phyloP scores from a whole-genome alignment of 805 yeast species.

The Yamadazyma sp. region DNA sequence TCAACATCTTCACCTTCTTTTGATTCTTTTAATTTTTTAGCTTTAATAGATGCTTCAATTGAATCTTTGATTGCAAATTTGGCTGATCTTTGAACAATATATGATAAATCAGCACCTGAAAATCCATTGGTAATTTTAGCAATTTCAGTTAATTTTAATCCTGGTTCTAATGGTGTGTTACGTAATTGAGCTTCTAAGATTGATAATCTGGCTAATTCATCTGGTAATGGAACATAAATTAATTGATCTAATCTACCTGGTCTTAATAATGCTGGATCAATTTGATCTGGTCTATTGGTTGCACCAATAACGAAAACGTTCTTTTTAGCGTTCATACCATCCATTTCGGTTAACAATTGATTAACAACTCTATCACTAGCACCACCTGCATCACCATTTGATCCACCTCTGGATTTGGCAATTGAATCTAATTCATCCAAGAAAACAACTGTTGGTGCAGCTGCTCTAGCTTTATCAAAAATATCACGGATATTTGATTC shows the following conservation, averaged over 20 bases:
- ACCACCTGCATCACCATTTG: slow-evolving; percentile 90
- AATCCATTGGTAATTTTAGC: slow-evolving; percentile 96
- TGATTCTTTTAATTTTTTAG: slow-evolving; percentile 31
- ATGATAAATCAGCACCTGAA: slow-evolving; percentile 98
- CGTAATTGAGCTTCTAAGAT: slow-evolving; percentile 94
- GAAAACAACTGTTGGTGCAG: slow-evolving; percentile 98
- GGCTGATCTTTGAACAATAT: slow-evolving; percentile 98
- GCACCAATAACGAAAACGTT: slow-evolving; percentile 99
- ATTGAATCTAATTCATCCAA: slow-evolving; percentile 97
- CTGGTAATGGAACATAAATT: slow-evolving; percentile 98
- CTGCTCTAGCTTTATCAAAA: slow-evolving; percentile 97
- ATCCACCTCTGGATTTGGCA: slow-evolving; percentile 95
- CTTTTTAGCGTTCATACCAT: slow-evolving; percentile 99
- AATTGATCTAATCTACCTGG: slow-evolving; percentile 99
- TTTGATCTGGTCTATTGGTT: slow-evolving; percentile 98
- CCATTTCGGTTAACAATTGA: slow-evolving; percentile 96
- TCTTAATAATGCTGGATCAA: slow-evolving; percentile 96
- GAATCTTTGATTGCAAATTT: slow-evolving; percentile 98
- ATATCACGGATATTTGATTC: slow-evolving; percentile 97
- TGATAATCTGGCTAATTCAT: slow-evolving; percentile 88
- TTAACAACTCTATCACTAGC: slow-evolving; percentile 96
- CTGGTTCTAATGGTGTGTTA: slow-evolving; percentile 98
- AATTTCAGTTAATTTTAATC: slow-evolving; percentile 80
- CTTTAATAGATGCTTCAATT: slow-evolving; percentile 68
- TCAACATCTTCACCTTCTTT: slow-evolving; percentile 44